A percentile compares a stretch with the other conserved stretches of the same genome.
phyloP scores from a whole-genome alignment of 176 grass and related monocot species.

The sorghum (Sorghum bicolor) region DNA sequence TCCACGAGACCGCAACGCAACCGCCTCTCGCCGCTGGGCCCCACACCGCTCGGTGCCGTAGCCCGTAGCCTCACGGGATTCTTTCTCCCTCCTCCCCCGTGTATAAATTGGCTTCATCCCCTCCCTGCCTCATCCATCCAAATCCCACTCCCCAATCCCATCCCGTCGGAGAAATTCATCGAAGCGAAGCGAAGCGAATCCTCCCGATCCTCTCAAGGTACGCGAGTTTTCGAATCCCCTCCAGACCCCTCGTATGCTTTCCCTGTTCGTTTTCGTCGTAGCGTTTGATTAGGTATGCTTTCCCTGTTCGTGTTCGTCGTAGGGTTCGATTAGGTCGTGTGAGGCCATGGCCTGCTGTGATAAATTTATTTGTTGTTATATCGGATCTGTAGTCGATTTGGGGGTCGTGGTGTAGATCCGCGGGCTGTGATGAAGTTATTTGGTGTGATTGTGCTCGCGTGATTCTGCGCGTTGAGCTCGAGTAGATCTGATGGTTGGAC shows the following conservation, averaged over 20 bases:
- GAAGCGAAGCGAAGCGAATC: not conserved
- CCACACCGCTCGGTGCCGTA: not conserved
- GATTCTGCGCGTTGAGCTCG: not conserved
- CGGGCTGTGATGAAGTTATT: not conserved
- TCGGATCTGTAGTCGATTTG: too few relatives aligned
- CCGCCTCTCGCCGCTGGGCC: not conserved
- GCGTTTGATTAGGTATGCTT: not conserved
- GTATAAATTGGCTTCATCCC: slow-evolving; percentile 13
- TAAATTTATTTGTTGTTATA: too few relatives aligned
- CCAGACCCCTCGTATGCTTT: not conserved
- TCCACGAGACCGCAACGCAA: slow-evolving; percentile 11
- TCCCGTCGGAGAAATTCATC: not conserved
- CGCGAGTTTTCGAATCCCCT: not conserved
- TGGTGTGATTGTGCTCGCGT: not conserved
- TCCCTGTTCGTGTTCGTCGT: not conserved
- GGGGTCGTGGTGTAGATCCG: not conserved
- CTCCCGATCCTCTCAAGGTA: slow-evolving; percentile 30
- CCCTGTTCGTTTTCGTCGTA: not conserved
- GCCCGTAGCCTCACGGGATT: slow-evolving; percentile 15
- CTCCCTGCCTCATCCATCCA: not conserved
- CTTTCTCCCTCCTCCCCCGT: not conserved
- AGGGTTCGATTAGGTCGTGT: not conserved
- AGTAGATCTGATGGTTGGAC: not conserved
- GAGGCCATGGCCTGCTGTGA: not conserved
- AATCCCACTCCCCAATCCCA: not conserved